A percentile compares a stretch with the other conserved stretches of the same genome.
Conservation (phyloP, 2,329 filamentous ascomycete genomes). For the Aureobasidium lini region DNA sequence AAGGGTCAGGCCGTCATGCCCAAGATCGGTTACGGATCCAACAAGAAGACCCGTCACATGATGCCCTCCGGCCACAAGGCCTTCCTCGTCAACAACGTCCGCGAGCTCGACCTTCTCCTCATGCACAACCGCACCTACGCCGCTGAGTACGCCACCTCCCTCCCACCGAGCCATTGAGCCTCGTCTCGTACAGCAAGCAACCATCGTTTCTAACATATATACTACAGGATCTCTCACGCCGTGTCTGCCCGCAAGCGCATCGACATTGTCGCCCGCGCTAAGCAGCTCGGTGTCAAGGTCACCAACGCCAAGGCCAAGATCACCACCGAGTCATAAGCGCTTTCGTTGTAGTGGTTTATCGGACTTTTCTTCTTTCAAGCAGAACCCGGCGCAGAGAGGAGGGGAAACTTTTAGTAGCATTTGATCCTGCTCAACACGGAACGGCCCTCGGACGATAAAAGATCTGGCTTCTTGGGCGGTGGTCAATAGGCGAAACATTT, state of each 20-base stretch:
- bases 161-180: background rate
- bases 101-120: slow-evolving; percentile 92
- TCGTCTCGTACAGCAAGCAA: background rate
- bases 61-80: slow-evolving; percentile 99
- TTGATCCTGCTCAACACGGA: slow-evolving; percentile 9
- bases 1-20: slow-evolving; percentile 94
- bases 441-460: slow-evolving; percentile 7
- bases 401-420: slow-evolving; percentile 5
- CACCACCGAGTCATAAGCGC: slow-evolving; percentile 73
- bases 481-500: slow-evolving; percentile 10
- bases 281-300: slow-evolving; percentile 98
- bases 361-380: background rate
- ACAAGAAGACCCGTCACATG: slow-evolving; percentile 99
- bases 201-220: slow-evolving; percentile 34
- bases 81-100: slow-evolving; percentile 96
- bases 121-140: slow-evolving; percentile 99
- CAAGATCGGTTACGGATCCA: slow-evolving; percentile 98
- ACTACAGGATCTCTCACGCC: slow-evolving; percentile 81
- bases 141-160: slow-evolving; percentile 67
- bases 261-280: slow-evolving; percentile 93
- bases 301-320: slow-evolving; percentile 99
- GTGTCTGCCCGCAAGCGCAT: slow-evolving; percentile 98
- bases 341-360: slow-evolving; percentile 10
- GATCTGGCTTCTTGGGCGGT: slow-evolving; percentile 7
- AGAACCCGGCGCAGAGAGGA: background rate